Conservation (phyloP, 768 basidiomycete species). For the Trametopsis cervina region DNA sequence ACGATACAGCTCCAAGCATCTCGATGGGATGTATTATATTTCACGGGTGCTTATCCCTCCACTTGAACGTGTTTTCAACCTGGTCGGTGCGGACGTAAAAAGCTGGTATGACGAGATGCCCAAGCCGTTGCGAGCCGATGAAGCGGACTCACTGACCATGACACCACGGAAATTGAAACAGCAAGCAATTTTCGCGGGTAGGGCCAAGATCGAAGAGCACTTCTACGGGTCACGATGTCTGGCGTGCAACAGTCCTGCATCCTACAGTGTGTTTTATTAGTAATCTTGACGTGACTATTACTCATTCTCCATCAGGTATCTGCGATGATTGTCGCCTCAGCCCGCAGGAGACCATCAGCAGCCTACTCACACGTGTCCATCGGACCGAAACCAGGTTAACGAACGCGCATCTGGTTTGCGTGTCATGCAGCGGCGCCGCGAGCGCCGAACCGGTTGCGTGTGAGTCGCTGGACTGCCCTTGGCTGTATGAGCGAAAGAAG, state of each 20-base stretch:
- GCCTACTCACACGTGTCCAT: constrained; percentile 47
- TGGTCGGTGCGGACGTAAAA: constrained; percentile 82
- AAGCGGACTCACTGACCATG: constrained; percentile 27
- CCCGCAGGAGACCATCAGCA: constrained; percentile 48
- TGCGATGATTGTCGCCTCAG: constrained; percentile 53
- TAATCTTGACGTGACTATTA: background rate
- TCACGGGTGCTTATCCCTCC: constrained; percentile 82
- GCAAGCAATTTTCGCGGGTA: constrained; percentile 26
- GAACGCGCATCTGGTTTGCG: constrained; percentile 64
- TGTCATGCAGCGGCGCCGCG: constrained; percentile 55
- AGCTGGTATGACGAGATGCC: constrained; percentile 90
- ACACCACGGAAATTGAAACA: constrained; percentile 31
- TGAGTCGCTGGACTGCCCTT: constrained; percentile 81
- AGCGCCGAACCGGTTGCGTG: constrained; percentile 60
- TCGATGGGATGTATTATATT: constrained; percentile 92
- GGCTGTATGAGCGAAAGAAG: constrained; percentile 68
- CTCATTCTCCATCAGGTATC: constrained; percentile 25
- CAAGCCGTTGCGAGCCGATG: constrained; percentile 38
- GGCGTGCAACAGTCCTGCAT: constrained; percentile 52
- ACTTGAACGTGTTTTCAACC: constrained; percentile 83
- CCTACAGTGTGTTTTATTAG: constrained; percentile 35
- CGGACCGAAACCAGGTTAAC: constrained; percentile 47
- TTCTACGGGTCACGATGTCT: constrained; percentile 67
- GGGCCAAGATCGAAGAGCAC: constrained; percentile 64
- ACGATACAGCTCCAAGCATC: constrained; percentile 46